Evolutionary conservation across 352 stramenopile genomes (phyloP), one percentile per base, ranked within the genome.

Genomic region (Globisporangium radiosum): DNA sequence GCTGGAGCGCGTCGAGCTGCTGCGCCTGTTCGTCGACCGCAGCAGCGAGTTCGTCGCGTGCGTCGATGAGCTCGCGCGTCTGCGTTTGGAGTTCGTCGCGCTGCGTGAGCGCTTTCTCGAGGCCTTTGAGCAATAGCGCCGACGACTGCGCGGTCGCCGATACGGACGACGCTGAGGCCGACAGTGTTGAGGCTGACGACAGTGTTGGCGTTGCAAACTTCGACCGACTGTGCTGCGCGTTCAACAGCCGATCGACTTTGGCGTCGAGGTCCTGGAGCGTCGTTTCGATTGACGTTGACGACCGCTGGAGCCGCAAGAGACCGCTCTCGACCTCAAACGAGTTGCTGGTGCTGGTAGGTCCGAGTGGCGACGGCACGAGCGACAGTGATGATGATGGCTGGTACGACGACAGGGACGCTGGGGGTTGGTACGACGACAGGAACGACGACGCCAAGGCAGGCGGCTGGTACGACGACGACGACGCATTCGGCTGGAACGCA

Each of bases 181-280:
- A 4, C 59, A 39, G 36, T 62, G 49, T 25, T 2, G 63, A 44
- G 40, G 40, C 7, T 14, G 40, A 51, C 14, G 43, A 51, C 0
- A 54, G 57, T 2, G 56, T 33, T 11, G 43, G 42, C 11, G 36
- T 44, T n/a, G 43, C 47, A 7, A 13, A 56, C 37, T 36, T 7
- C 6, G 50, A 45, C 19, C 58, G 9, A 10, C 60, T 56, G 63
- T 78, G 87, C 56, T 89, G 79, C 42, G 70, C 64, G 54, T 87
- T 87, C 43, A 92, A 51, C 0, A 93, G 65, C 3, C 84, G 78
- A 62, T 91, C 84, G 66, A 93, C 77, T 65, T 93, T 93, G n/a
- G 78, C 74, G 17, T 93, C 78, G 1, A 93, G 47, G 40, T 91
- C 84, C 17, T 87, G 73, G 5, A 93, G 57, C 6, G 75, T 78